Conservation (phyloP, 2,329 filamentous ascomycete genomes). For the Aspergillus puulaauensis region DNA sequence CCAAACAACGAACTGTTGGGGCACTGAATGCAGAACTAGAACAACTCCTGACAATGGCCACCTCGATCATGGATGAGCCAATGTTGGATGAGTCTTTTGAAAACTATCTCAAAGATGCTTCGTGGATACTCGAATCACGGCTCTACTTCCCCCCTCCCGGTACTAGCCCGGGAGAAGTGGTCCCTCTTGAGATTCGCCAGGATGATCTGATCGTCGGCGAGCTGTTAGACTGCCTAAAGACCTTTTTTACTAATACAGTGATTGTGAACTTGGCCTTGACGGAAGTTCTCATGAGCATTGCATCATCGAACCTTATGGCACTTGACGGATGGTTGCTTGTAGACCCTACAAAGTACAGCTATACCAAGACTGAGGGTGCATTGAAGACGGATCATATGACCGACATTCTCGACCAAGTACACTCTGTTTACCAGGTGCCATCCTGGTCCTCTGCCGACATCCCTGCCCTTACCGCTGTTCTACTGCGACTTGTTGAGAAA, state of each 20-base stretch:
- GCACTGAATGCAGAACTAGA: slow-evolving; percentile 43
- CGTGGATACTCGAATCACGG: slow-evolving; percentile 49
- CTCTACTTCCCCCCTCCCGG: slow-evolving; percentile 31
- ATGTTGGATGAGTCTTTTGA: slow-evolving; percentile 44
- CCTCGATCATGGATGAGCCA: slow-evolving; percentile 37
- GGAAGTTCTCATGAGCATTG: slow-evolving; percentile 76
- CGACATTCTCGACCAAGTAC: slow-evolving; percentile 27
- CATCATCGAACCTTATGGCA: slow-evolving; percentile 78
- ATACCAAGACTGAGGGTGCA: slow-evolving; percentile 21
- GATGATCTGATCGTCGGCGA: slow-evolving; percentile 59
- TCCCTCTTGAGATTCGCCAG: slow-evolving; percentile 63
- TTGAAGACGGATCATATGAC: slow-evolving; percentile 27
- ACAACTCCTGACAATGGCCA: slow-evolving; percentile 38
- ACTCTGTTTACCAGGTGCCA: slow-evolving; percentile 43
- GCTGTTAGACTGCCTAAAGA: slow-evolving; percentile 62
- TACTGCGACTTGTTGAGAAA: slow-evolving; percentile 63
- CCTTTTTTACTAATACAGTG: slow-evolving; percentile 85
- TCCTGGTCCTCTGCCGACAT: slow-evolving; percentile 49
- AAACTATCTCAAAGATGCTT: slow-evolving; percentile 49
- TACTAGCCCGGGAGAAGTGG: slow-evolving; percentile 50
- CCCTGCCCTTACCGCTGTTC: slow-evolving; percentile 52
- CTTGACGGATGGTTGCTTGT: slow-evolving; percentile 89
- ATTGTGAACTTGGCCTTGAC: slow-evolving; percentile 89
- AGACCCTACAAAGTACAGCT: slow-evolving; percentile 64
- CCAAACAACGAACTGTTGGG: slow-evolving; percentile 35